A percentile compares a stretch with the other conserved stretches of the same genome.
These are phyloP conservation scores for Backusella parvicylindrica DNA, from an alignment of 192 early-diverging fungal species.

Conservation along the genomic window DNA sequence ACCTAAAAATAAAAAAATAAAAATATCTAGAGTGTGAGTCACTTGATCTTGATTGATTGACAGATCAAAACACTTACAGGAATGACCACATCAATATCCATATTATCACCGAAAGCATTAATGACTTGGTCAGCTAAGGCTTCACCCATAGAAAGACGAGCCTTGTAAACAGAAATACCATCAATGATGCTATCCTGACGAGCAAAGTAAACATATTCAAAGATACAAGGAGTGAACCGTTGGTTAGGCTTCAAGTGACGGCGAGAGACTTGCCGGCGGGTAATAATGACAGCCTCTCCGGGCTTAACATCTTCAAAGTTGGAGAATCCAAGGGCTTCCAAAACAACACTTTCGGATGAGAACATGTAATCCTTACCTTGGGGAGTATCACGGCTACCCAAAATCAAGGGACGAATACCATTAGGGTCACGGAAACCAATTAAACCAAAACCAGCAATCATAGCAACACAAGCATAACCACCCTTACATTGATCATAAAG, in stretches of 20 bases:
- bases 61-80: slow-evolving; percentile 60
- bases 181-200: slow-evolving; percentile 98
- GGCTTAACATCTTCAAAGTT: slow-evolving; percentile 90
- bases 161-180: slow-evolving; percentile 97
- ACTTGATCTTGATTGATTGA: background rate
- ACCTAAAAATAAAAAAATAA: slow-evolving; percentile 44
- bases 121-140: slow-evolving; percentile 85
- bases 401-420: slow-evolving; percentile 94
- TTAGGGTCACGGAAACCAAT: slow-evolving; percentile 94
- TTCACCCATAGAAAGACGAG: slow-evolving; percentile 97
- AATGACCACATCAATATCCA: slow-evolving; percentile 98
- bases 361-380: slow-evolving; percentile 95
- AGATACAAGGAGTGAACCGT: slow-evolving; percentile 89
- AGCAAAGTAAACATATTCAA: slow-evolving; percentile 99
- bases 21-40: background rate
- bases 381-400: slow-evolving; percentile 71
- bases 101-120: slow-evolving; percentile 64
- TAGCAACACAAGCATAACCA: slow-evolving; percentile 92
- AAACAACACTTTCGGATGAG: slow-evolving; percentile 94
- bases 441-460: slow-evolving; percentile 98
- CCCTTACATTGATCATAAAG: slow-evolving; percentile 84
- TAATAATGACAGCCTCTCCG: slow-evolving; percentile 94
- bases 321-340: slow-evolving; percentile 87
- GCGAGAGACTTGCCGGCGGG: slow-evolving; percentile 66
- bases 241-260: slow-evolving; percentile 56